A percentile compares a stretch with the other conserved stretches of the same genome.
These are phyloP conservation scores for Blumeria hordei DNA, from an alignment of 2,329 filamentous ascomycete genomes.

Conservation along the genomic window DNA sequence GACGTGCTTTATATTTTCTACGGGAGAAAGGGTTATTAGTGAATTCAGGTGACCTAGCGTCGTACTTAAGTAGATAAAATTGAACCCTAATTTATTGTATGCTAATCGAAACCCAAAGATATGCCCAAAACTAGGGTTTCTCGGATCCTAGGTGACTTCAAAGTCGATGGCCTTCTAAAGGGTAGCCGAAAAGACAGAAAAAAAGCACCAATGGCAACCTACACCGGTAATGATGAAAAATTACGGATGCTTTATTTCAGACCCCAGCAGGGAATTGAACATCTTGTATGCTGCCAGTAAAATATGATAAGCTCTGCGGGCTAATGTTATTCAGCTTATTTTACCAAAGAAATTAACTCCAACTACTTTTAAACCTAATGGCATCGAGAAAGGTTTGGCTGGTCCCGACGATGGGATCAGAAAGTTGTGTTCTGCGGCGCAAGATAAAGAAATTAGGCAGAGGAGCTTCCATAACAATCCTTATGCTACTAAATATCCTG, in stretches of 20 bases:
- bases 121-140: background rate
- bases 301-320: background rate
- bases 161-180: slow-evolving; percentile 3
- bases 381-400: background rate
- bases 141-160: slow-evolving; percentile 1
- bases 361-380: background rate
- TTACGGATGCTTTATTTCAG: slow-evolving; percentile 4
- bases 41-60: slow-evolving; percentile 3
- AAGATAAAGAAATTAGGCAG: background rate
- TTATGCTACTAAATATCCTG: background rate
- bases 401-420: background rate
- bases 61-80: slow-evolving; percentile 2
- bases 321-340: background rate
- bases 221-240: slow-evolving; percentile 3
- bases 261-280: slow-evolving; percentile 4
- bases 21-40: slow-evolving; percentile 1
- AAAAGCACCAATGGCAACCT: slow-evolving; percentile 1
- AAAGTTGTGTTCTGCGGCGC: background rate
- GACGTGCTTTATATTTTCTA: slow-evolving; percentile 6
- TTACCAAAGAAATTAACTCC: background rate
- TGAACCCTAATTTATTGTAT: background rate
- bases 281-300: slow-evolving; percentile 2
- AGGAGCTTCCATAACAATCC: background rate
- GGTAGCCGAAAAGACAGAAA: slow-evolving; percentile 1
- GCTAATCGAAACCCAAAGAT: background rate